Conservation (phyloP, 176 grass and related monocot genomes). For the Triticum turgidum region DNA sequence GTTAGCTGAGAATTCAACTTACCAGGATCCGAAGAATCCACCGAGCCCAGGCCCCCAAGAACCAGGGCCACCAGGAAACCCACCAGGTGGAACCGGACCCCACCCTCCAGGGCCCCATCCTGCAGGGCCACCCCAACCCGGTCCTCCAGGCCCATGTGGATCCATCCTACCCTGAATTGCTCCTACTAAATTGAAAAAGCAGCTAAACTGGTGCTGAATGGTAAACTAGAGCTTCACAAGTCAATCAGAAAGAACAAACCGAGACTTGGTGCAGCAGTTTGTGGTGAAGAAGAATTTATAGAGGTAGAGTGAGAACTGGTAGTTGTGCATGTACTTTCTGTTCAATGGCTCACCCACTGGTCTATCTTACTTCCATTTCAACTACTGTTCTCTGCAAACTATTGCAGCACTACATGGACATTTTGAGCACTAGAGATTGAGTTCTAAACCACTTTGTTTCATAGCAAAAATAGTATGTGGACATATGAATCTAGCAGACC, state of each 20-base stretch:
- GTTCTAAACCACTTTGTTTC: not conserved
- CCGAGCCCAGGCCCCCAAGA: constrained; percentile 14
- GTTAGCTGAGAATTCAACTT: not conserved
- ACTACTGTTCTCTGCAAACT: not conserved
- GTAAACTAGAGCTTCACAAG: not conserved
- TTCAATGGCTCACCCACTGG: not conserved
- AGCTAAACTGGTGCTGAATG: not conserved
- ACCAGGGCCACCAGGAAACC: constrained; percentile 15
- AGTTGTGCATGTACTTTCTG: not conserved
- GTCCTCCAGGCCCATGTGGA: constrained; percentile 17
- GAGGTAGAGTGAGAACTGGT: not conserved
- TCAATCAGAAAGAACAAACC: not conserved
- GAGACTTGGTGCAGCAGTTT: not conserved
- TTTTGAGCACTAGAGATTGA: not conserved
- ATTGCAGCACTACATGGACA: not conserved
- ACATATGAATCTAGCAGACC: too few relatives aligned
- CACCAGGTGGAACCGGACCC: not conserved
- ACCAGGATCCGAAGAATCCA: constrained; percentile 47
- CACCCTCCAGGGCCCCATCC: not conserved
- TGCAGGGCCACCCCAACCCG: not conserved
- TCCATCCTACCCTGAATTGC: constrained; percentile 13
- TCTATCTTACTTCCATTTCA: not conserved
- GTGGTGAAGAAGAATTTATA: not conserved
- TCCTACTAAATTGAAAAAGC: too few relatives aligned
- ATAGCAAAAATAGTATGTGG: too few relatives aligned